Base-by-base conservation (phyloP, 805 yeast genomes). In the Barnettozyma botsteinii region DNA sequence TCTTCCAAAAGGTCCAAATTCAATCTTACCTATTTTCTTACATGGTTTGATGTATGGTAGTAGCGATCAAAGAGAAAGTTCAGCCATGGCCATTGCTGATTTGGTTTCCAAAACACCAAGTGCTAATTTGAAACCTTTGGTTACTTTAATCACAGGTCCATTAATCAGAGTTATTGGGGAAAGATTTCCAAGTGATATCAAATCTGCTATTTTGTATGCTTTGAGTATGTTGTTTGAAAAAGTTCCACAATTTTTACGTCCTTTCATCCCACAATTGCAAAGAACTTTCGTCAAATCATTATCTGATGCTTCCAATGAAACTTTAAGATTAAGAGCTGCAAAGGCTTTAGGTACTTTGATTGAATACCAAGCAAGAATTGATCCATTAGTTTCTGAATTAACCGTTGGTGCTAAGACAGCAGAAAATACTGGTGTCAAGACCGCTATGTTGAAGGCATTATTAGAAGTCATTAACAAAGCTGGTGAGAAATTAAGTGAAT, bases 151-250 rank as follows among this genome's bases (percentile, higher is more conserved):
- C 48, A 89, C 96, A 21, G 99, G 99, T 65, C 98, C 98, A 29
- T 73, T 93, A 57, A 93, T 93, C 64, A 87, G 99, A 72, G 95
- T 91, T 41, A 85, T 91, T 57, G 98, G 99, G 56, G 99, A 93
- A 63, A 79, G 96, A 62, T 91, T 86, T 50, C 75, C 81, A 14
- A 74, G 95, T 46, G 96, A 88, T 51, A 86, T 93, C 52, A 93
- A 93, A 70, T 81, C 95, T 27, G 95, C 96, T n/a, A 91, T 94
- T 51, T 70, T 93, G 55, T 72, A 73, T 47, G 95, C 98, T 1
- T 73, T 94, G 60, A 84, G 83, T 56, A 75, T 75, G 48, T 67
- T 94, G 56, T 78, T 93, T 54, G 65, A 66, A 19, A 85, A 87
- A 67, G 84, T 91, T 51, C 96, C 98, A 2, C 86, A 83, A 57